Evolutionary conservation across 73 alveolate species (phyloP).

Genomic region (Stentor coeruleus): DNA sequence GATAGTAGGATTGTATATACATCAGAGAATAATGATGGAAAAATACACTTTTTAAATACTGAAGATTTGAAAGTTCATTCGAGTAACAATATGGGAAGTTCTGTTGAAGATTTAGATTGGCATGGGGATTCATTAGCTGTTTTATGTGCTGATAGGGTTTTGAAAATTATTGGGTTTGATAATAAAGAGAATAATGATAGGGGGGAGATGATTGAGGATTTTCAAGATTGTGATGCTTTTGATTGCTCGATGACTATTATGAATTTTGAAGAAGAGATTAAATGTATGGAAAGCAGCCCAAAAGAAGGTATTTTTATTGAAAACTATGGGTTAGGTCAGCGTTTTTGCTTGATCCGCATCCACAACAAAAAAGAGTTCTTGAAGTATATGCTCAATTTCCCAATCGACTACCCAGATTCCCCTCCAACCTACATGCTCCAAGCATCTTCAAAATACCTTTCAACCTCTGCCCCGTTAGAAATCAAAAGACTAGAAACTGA

Average conservation of each 20-base stretch:
- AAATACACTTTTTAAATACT: not conserved
- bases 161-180: not conserved
- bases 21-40: not conserved
- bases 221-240: not conserved
- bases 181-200: not conserved
- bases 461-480: not conserved
- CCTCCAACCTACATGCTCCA: not conserved
- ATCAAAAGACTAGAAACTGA: not conserved
- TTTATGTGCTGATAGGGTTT: not conserved
- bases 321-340: conserved; percentile 7
- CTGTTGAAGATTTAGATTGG: not conserved
- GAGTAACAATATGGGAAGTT: too few relatives aligned
- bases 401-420: conserved; percentile 15
- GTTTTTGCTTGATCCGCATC: conserved; percentile 13
- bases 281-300: not conserved
- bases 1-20: not conserved
- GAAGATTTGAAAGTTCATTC: not conserved
- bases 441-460: not conserved
- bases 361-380: not conserved
- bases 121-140: not conserved
- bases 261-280: conserved; percentile 4
- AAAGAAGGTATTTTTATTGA: conserved; percentile 12
- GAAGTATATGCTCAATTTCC: not conserved
- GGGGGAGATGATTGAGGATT: not conserved
- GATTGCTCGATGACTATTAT: not conserved